Percentiles rank a stretch among this genome's conserved stretches.
These are phyloP conservation scores for Paecilomyces fulvus DNA, from an alignment of 2,329 filamentous ascomycete species.

Conservation along the genomic window DNA sequence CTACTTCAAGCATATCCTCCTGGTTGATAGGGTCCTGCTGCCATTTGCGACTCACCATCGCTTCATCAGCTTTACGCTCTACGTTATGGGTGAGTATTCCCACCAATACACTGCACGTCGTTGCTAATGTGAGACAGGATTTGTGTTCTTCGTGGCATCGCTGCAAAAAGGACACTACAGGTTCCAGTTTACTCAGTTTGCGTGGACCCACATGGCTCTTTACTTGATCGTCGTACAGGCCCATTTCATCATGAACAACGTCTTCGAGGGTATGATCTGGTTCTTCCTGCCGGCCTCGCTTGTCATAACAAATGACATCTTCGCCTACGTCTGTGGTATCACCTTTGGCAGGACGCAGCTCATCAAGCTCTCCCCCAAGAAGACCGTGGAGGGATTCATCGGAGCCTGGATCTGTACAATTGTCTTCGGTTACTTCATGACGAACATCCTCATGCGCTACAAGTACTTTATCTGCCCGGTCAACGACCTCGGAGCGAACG, in stretches of 20 bases:
- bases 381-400: constrained; percentile 96
- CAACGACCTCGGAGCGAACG: constrained; percentile 87
- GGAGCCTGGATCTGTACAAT: constrained; percentile 94
- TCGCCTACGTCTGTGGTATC: constrained; percentile 95
- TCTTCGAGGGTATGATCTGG: constrained; percentile 99
- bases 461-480: constrained; percentile 98
- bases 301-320: constrained; percentile 98
- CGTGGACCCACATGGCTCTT: constrained; percentile 98
- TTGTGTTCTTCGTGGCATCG: constrained; percentile 95
- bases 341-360: constrained; percentile 93
- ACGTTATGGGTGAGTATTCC: constrained; percentile 71
- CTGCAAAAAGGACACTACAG: constrained; percentile 93
- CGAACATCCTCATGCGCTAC: constrained; percentile 76
- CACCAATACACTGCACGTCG: neutral
- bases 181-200: constrained; percentile 98
- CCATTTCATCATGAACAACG: constrained; percentile 99
- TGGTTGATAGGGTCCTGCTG: constrained; percentile 86
- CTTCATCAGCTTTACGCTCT: constrained; percentile 98
- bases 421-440: constrained; percentile 71
- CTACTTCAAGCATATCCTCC: constrained; percentile 97
- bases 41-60: constrained; percentile 94
- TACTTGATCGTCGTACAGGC: constrained; percentile 97
- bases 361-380: constrained; percentile 97
- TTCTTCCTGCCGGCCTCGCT: constrained; percentile 93
- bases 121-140: constrained; percentile 49